Evolutionary conservation across 2,329 filamentous ascomycete genomes (phyloP).

Genomic region (Paecilomyces dactylethromorphus): DNA sequence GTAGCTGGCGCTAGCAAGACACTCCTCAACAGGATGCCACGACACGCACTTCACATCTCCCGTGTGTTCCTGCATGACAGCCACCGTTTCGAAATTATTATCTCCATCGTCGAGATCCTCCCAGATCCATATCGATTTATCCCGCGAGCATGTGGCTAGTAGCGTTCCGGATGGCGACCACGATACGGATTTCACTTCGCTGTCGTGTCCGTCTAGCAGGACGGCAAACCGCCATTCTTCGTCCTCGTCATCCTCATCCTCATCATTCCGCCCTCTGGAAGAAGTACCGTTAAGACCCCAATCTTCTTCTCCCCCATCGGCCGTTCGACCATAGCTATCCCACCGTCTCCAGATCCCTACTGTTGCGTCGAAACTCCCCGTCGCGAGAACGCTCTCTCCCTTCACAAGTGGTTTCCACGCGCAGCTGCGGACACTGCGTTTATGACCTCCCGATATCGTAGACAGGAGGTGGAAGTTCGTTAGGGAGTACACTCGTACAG

Average conservation of each 20-base stretch:
- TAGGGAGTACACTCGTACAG: conserved; percentile 83
- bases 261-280: conserved; percentile 28
- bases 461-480: conserved; percentile 72
- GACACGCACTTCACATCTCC: conserved; percentile 91
- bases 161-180: conserved; percentile 60
- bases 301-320: conserved; percentile 15
- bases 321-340: conserved; percentile 34
- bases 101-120: conserved; percentile 81
- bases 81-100: conserved; percentile 95
- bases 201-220: conserved; percentile 90
- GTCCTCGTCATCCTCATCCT: conserved; percentile 51
- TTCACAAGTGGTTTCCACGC: conserved; percentile 76
- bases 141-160: conserved; percentile 82
- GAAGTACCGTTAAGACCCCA: conserved; percentile 16
- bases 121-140: conserved; percentile 98
- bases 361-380: conserved; percentile 88
- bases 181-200: conserved; percentile 82
- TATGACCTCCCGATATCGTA: conserved; percentile 78
- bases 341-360: conserved; percentile 76
- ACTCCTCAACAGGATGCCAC: conserved; percentile 77
- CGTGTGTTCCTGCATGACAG: conserved; percentile 88
- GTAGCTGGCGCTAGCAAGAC: conserved; percentile 86
- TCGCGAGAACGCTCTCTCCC: conserved; percentile 71
- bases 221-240: conserved; percentile 91
- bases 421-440: conserved; percentile 75